Percentiles rank a stretch among this genome's conserved stretches.
Evolutionary conservation across 2,329 filamentous ascomycete genomes (phyloP).

Genomic region (Fusarium annulatum): DNA sequence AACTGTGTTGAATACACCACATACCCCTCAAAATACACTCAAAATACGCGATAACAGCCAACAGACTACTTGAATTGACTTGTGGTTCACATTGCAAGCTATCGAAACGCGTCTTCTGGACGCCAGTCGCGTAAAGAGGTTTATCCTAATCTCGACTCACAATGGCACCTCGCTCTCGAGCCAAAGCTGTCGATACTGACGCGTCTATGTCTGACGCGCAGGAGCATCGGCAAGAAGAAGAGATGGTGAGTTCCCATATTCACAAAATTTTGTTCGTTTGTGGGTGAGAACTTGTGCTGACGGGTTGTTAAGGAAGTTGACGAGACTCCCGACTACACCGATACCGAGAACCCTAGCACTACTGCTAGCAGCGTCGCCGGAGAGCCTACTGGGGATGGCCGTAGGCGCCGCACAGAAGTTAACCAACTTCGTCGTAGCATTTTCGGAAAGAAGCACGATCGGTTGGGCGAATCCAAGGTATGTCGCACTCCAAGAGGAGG

Average conservation of each 20-base stretch:
- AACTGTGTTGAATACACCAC: slow-evolving; percentile 17
- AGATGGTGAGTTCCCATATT: slow-evolving; percentile 57
- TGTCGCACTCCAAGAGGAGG: slow-evolving; percentile 4
- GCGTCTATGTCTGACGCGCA: slow-evolving; percentile 72
- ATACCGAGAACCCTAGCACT: slow-evolving; percentile 75
- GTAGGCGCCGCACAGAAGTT: slow-evolving; percentile 86
- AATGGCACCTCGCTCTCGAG: slow-evolving; percentile 67
- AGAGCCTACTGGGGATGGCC: slow-evolving; percentile 78
- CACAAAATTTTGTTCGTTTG: background rate
- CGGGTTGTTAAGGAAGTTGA: slow-evolving; percentile 63
- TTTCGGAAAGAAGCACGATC: slow-evolving; percentile 94
- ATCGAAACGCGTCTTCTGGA: slow-evolving; percentile 59
- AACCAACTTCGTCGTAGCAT: slow-evolving; percentile 92
- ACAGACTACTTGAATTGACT: slow-evolving; percentile 9
- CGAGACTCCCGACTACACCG: slow-evolving; percentile 73
- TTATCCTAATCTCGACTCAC: slow-evolving; percentile 45
- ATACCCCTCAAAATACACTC: background rate
- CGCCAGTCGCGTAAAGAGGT: slow-evolving; percentile 66
- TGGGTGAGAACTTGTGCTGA: slow-evolving; percentile 23
- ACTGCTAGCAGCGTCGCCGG: slow-evolving; percentile 87
- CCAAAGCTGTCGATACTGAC: slow-evolving; percentile 66
- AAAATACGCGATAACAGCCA: background rate
- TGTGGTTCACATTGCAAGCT: slow-evolving; percentile 22
- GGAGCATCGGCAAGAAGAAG: slow-evolving; percentile 57
- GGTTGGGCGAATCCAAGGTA: slow-evolving; percentile 92